These are phyloP conservation scores for Elsinoe ampelina DNA, from an alignment of 2,329 filamentous ascomycete genomes.

Conservation along the genomic window DNA sequence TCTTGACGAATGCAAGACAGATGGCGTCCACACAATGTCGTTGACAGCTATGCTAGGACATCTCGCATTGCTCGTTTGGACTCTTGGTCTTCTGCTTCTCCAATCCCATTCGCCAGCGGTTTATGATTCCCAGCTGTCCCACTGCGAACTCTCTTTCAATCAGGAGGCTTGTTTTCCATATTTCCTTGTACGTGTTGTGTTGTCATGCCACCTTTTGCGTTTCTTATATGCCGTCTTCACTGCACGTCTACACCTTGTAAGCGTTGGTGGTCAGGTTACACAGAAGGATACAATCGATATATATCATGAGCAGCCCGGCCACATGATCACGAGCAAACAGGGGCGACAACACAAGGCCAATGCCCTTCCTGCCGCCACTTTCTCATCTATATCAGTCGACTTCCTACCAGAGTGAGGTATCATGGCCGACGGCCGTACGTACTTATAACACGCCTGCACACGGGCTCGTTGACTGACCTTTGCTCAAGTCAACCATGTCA, in stretches of 20 bases:
- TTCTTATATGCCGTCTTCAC: neutral
- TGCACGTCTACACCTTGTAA: neutral
- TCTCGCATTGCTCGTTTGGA: neutral
- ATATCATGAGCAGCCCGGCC: neutral
- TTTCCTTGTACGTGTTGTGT: neutral
- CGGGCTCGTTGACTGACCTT: conserved; percentile 10
- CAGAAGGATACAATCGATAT: neutral
- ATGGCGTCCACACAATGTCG: conserved; percentile 7
- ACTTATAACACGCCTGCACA: conserved; percentile 16
- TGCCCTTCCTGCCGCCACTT: neutral
- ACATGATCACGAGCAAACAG: neutral
- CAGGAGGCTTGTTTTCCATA: neutral
- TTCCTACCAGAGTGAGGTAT: conserved; percentile 11
- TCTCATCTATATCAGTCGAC: neutral
- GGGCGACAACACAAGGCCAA: neutral
- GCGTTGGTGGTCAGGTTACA: neutral
- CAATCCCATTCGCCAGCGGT: conserved; percentile 1
- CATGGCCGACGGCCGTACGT: conserved; percentile 52
- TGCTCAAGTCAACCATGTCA: conserved; percentile 50
- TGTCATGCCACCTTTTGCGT: conserved; percentile 1
- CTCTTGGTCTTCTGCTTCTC: neutral
- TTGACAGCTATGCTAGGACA: conserved; percentile 8
- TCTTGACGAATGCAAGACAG: conserved; percentile 1
- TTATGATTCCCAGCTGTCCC: conserved; percentile 2
- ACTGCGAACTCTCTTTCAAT: conserved; percentile 2